Evolutionary conservation across 305 asterid genomes (phyloP).

Genomic region (Fraxinus floribunda): DNA sequence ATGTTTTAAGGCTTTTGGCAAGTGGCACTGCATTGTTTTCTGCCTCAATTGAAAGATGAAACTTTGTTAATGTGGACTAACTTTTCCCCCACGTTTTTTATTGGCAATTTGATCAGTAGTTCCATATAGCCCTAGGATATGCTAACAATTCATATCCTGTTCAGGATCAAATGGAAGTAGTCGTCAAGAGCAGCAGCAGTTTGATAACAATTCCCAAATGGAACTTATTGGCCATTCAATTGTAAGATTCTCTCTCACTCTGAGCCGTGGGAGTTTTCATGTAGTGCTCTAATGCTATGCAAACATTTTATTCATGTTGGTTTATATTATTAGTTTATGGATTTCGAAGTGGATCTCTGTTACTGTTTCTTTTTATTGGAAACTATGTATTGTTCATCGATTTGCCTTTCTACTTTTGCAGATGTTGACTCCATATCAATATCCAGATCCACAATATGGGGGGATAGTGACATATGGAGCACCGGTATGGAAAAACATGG

Average conservation of each 20-base stretch:
- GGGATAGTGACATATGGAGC: conserved; percentile 67
- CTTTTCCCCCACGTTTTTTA: background rate
- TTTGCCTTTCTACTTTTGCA: conserved; percentile 30
- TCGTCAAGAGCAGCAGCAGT: conserved; percentile 44
- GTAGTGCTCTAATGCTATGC: background rate
- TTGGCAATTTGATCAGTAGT: background rate
- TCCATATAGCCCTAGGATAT: background rate
- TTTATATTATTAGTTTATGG: background rate
- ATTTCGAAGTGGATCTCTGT: background rate
- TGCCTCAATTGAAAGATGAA: background rate
- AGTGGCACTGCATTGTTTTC: background rate
- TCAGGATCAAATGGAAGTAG: conserved; percentile 47
- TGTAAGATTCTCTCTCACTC: conserved; percentile 35
- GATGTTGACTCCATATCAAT: conserved; percentile 72
- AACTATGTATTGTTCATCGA: background rate
- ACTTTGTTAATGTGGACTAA: background rate
- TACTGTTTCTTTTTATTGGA: background rate
- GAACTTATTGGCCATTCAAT: conserved; percentile 78
- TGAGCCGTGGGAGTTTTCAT: background rate
- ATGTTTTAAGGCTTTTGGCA: background rate
- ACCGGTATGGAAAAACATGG: conserved; percentile 47
- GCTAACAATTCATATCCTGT: conserved; percentile 12
- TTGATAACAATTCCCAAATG: conserved; percentile 51
- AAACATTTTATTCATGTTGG: background rate
- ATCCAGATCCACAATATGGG: conserved; percentile 63